Conservation (phyloP, 345 rosid genomes). For the Lepidium africanum region DNA sequence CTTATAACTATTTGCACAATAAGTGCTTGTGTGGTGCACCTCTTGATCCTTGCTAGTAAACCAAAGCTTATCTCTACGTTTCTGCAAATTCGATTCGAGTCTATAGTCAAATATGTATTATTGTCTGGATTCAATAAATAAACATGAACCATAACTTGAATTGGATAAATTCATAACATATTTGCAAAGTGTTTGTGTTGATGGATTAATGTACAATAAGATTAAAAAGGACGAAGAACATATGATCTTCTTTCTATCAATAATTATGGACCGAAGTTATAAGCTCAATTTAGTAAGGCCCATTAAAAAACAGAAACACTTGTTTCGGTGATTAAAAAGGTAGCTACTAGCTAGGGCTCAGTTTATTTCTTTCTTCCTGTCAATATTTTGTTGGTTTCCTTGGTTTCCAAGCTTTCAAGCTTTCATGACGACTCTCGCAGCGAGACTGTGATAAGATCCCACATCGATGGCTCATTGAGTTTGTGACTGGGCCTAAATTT, state of each 20-base stretch:
- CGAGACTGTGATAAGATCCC: too few relatives aligned
- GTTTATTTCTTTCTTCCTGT: too few relatives aligned
- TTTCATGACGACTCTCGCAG: too few relatives aligned
- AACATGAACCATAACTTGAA: too few relatives aligned
- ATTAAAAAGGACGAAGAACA: too few relatives aligned
- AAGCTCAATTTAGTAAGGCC: neutral
- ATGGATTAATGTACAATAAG: neutral
- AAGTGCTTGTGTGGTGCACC: slow-evolving; percentile 80
- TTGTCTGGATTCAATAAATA: neutral
- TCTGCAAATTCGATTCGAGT: neutral
- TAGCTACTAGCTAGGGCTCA: too few relatives aligned
- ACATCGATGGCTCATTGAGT: too few relatives aligned
- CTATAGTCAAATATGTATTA: neutral
- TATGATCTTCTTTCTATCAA: too few relatives aligned
- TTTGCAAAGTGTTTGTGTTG: neutral
- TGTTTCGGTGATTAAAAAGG: too few relatives aligned
- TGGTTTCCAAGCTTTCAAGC: too few relatives aligned
- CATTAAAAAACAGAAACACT: neutral
- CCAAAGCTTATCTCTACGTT: neutral
- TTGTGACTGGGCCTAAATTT: too few relatives aligned
- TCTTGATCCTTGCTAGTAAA: slow-evolving; percentile 40
- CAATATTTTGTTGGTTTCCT: too few relatives aligned
- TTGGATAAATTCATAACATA: neutral
- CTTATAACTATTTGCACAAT: slow-evolving; percentile 48
- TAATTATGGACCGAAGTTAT: neutral